Percentiles rank a stretch among this genome's conserved stretches.
phyloP scores from a whole-genome alignment of 257 asterid species.

The Echites panduratus region DNA sequence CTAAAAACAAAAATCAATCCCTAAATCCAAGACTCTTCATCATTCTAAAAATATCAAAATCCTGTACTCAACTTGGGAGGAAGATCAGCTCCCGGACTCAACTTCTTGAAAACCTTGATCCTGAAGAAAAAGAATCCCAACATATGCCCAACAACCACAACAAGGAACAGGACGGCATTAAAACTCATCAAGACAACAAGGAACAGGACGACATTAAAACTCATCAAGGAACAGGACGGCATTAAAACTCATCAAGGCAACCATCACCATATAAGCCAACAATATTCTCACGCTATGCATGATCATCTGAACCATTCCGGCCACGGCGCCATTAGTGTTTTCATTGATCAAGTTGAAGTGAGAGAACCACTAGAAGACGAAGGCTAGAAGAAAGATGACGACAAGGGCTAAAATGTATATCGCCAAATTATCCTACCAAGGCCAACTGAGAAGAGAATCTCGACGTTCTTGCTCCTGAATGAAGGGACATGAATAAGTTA shows the following conservation, averaged over 20 bases:
- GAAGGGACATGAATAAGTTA: too few species aligned
- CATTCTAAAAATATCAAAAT: too few species aligned
- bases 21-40: too few species aligned
- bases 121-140: constrained; percentile 63
- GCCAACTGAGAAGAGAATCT: constrained; percentile 68
- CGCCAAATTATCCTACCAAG: constrained; percentile 49
- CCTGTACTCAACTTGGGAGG: constrained; percentile 51
- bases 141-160: constrained; percentile 50
- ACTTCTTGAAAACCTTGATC: constrained; percentile 35
- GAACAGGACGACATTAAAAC: constrained; percentile 67
- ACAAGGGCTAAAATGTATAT: constrained; percentile 54
- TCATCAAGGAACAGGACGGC: too few species aligned
- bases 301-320: constrained; percentile 41
- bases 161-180: too few species aligned
- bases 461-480: constrained; percentile 78
- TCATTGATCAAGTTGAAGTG: constrained; percentile 33
- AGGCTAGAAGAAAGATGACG: constrained; percentile 37
- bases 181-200: too few species aligned
- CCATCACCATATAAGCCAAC: constrained; percentile 65
- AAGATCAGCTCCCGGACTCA: constrained; percentile 32
- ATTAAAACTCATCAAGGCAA: too few species aligned
- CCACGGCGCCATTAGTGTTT: constrained; percentile 16
- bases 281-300: constrained; percentile 47
- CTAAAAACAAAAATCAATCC: too few species aligned
- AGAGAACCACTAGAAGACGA: constrained; percentile 56